A percentile compares a stretch with the other conserved stretches of the same genome.
These are phyloP conservation scores for Colletotrichum paranaense DNA, from an alignment of 2,329 filamentous ascomycete genomes.

Conservation along the genomic window DNA sequence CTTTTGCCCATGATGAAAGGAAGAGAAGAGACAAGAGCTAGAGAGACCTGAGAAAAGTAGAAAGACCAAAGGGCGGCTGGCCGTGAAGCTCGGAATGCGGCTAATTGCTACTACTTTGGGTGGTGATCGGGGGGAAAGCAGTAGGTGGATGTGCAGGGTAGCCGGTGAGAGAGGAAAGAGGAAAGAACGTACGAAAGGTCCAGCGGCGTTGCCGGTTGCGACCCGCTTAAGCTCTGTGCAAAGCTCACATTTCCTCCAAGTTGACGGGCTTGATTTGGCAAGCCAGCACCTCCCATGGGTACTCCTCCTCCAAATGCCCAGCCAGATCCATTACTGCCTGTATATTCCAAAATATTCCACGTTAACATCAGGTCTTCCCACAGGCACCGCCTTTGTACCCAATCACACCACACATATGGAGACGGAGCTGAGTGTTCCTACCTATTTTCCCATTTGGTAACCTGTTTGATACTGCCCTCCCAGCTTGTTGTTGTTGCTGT, in stretches of 20 bases:
- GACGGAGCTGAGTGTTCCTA: slow-evolving; percentile 46
- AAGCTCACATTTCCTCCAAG: slow-evolving; percentile 72
- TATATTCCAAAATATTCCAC: slow-evolving; percentile 35
- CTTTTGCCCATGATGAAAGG: slow-evolving; percentile 17
- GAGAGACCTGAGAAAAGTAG: not conserved
- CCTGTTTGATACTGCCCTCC: slow-evolving; percentile 66
- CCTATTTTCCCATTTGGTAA: slow-evolving; percentile 75
- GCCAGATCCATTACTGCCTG: slow-evolving; percentile 63
- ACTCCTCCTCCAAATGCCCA: slow-evolving; percentile 73
- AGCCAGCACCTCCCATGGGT: slow-evolving; percentile 67
- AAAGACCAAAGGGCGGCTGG: not conserved
- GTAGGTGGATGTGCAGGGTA: not conserved
- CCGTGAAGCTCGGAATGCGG: not conserved
- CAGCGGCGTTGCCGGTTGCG: slow-evolving; percentile 70
- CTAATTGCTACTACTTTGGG: not conserved
- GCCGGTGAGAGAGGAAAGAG: slow-evolving; percentile 13
- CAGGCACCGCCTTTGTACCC: slow-evolving; percentile 19
- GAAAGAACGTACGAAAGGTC: slow-evolving; percentile 71
- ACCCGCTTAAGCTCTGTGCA: slow-evolving; percentile 73
- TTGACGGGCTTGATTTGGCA: slow-evolving; percentile 65
- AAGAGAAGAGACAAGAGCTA: not conserved
- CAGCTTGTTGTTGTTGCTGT: slow-evolving; percentile 55
- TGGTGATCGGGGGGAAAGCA: not conserved
- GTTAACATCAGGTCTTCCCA: slow-evolving; percentile 38
- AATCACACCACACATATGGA: not conserved